phyloP scores from a whole-genome alignment of 176 grass and related monocot genomes.

The Echinochloa phyllopogon region DNA sequence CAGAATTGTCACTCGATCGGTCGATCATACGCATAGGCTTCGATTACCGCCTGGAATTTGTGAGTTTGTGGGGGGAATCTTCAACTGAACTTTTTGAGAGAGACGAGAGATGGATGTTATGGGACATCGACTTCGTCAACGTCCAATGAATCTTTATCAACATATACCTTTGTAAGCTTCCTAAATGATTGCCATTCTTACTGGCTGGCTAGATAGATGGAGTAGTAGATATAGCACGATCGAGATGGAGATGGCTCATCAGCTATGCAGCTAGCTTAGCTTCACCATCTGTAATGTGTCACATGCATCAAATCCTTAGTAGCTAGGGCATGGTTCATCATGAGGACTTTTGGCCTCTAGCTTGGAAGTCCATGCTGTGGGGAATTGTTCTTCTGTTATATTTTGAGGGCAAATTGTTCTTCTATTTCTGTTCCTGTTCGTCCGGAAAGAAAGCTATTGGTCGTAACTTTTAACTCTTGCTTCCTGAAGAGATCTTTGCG shows the following conservation, averaged over 20 bases:
- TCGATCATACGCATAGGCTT: slow-evolving; percentile 15
- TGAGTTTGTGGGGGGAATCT: slow-evolving; percentile 22
- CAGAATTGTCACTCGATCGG: slow-evolving; percentile 31
- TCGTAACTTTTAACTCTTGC: background rate
- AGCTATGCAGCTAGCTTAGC: background rate
- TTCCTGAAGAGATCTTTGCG: background rate
- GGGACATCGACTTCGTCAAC: slow-evolving; percentile 44
- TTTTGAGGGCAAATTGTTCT: background rate
- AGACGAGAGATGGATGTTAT: slow-evolving; percentile 2
- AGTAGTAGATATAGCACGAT: slow-evolving; percentile 29
- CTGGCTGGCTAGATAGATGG: background rate
- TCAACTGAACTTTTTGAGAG: slow-evolving; percentile 28
- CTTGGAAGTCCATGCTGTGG: background rate
- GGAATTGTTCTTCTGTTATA: background rate
- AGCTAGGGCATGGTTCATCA: slow-evolving; percentile 2
- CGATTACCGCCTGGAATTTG: slow-evolving; percentile 42
- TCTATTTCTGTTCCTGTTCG: background rate
- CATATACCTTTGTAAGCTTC: slow-evolving; percentile 40
- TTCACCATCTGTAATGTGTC: background rate
- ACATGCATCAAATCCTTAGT: slow-evolving; percentile 8
- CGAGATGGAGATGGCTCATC: slow-evolving; percentile 31
- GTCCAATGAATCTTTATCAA: slow-evolving; percentile 37
- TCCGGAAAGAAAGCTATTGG: background rate
- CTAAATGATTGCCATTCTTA: slow-evolving; percentile 41
- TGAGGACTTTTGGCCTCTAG: slow-evolving; percentile 32